phyloP scores from a whole-genome alignment of 306 rosid genomes.

The Trifolium repens region DNA sequence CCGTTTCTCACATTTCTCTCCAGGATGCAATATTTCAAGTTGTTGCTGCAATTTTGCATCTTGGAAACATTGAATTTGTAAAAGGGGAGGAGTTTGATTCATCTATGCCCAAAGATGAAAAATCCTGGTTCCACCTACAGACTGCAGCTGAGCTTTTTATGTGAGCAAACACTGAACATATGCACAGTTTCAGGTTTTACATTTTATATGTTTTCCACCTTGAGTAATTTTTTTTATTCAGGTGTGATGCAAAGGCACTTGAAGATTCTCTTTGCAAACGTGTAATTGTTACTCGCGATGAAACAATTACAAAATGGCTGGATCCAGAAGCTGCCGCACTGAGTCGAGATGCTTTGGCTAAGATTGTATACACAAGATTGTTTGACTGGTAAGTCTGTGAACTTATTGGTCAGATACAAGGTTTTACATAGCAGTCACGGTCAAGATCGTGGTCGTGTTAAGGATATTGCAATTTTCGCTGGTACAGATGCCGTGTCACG shows the following conservation, averaged over 20 bases:
- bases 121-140: constrained; percentile 81
- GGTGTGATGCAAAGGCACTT: constrained; percentile 89
- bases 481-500: too few relatives aligned
- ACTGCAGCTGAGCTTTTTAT: constrained; percentile 94
- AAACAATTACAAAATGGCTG: constrained; percentile 85
- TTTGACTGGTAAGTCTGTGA: constrained; percentile 82
- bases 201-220: constrained; percentile 37
- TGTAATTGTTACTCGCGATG: constrained; percentile 88
- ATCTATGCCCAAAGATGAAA: constrained; percentile 87
- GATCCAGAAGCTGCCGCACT: constrained; percentile 89
- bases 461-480: too few relatives aligned
- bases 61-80: constrained; percentile 92
- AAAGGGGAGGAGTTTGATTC: constrained; percentile 94
- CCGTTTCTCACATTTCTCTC: constrained; percentile 19
- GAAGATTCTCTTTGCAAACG: constrained; percentile 98
- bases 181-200: constrained; percentile 31
- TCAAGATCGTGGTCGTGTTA: too few relatives aligned
- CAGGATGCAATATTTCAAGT: constrained; percentile 98
- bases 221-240: constrained; percentile 40
- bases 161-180: constrained; percentile 52
- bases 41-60: constrained; percentile 96
- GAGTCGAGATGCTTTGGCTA: constrained; percentile 92
- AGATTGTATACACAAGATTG: constrained; percentile 79
- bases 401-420: not conserved
- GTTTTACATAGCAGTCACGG: too few relatives aligned